Conservation (phyloP, 371 early-diverging fungal genomes). For the Actinomucor elegans region DNA sequence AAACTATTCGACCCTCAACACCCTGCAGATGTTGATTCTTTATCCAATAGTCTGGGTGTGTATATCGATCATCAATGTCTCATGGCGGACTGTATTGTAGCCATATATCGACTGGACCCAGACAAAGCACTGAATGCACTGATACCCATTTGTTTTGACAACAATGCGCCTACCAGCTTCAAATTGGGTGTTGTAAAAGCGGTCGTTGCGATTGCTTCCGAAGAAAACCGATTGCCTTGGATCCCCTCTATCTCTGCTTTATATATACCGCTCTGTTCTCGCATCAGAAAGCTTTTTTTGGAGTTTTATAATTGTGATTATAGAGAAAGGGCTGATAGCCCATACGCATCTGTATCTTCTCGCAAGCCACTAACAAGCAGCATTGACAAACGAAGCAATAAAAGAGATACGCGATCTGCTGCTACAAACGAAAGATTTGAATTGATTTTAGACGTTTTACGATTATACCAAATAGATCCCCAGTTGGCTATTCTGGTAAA, state of each 20-base stretch:
- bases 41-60: slow-evolving; percentile 41
- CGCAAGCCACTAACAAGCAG: slow-evolving; percentile 8
- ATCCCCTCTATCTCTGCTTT: slow-evolving; percentile 61
- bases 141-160: slow-evolving; percentile 58
- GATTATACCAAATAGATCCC: slow-evolving; percentile 68
- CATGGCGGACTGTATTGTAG: slow-evolving; percentile 67
- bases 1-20: slow-evolving; percentile 54
- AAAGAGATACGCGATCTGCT: slow-evolving; percentile 28
- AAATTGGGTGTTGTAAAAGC: slow-evolving; percentile 69
- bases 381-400: slow-evolving; percentile 20
- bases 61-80: slow-evolving; percentile 48
- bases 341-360: neutral
- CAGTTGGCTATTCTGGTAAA: slow-evolving; percentile 62
- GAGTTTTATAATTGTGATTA: slow-evolving; percentile 41
- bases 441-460: slow-evolving; percentile 63
- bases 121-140: slow-evolving; percentile 56
- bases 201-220: slow-evolving; percentile 64
- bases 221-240: slow-evolving; percentile 63
- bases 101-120: slow-evolving; percentile 68
- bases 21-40: slow-evolving; percentile 36
- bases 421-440: slow-evolving; percentile 60
- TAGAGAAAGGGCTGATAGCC: slow-evolving; percentile 11
- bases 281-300: slow-evolving; percentile 62
- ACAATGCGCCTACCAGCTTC: slow-evolving; percentile 56
- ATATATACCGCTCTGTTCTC: slow-evolving; percentile 58